phyloP scores from a whole-genome alignment of 2,329 filamentous ascomycete species.

The Xylariales sp. region DNA sequence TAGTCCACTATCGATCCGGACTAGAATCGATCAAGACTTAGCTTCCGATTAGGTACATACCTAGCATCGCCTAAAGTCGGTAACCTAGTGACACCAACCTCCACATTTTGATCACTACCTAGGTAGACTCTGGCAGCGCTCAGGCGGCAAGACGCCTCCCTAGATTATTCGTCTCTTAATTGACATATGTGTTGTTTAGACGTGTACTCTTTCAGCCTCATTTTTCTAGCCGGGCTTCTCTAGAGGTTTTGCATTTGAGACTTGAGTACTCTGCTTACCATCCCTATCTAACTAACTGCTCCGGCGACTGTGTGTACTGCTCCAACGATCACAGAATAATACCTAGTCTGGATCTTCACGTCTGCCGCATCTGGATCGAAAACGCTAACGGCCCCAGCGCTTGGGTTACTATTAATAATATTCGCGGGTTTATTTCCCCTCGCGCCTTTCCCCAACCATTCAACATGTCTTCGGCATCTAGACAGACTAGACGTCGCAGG shows the following conservation, averaged over 20 bases:
- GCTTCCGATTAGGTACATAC: background rate
- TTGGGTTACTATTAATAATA: background rate
- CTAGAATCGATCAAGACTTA: background rate
- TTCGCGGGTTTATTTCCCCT: background rate
- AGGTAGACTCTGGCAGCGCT: background rate
- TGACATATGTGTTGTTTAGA: background rate
- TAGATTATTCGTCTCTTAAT: background rate
- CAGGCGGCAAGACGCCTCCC: background rate
- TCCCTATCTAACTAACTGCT: too few relatives aligned
- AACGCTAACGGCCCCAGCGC: background rate
- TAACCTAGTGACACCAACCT: background rate
- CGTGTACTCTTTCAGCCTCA: background rate
- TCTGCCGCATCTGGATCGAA: background rate
- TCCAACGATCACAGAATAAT: background rate
- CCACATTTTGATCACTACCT: conserved; percentile 2
- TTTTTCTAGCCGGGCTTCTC: too few relatives aligned
- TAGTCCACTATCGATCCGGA: background rate
- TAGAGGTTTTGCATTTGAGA: too few relatives aligned
- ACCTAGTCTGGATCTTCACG: background rate
- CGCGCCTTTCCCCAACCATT: background rate
- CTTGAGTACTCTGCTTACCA: background rate
- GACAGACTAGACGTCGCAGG: background rate
- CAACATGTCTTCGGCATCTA: conserved; percentile 19
- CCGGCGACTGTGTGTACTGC: background rate
- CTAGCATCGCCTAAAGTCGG: too few relatives aligned